Evolutionary conservation across 2,329 filamentous ascomycete species (phyloP).

Genomic region (Calonectria hongkongensis): DNA sequence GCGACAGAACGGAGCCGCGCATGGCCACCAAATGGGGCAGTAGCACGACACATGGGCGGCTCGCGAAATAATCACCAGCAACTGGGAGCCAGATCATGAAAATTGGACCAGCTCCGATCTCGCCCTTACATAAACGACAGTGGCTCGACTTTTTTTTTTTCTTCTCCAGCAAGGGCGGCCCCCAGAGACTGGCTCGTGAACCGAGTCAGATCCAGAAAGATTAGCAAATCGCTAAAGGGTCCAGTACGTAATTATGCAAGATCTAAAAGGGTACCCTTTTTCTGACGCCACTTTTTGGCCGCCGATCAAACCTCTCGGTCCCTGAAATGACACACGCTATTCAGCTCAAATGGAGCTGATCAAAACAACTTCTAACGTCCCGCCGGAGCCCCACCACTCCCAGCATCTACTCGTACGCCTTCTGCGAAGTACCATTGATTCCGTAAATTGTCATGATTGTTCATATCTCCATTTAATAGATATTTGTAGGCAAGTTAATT

Average conservation of each 20-base stretch:
- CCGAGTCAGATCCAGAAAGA: background rate
- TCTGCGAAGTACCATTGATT: background rate
- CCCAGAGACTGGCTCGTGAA: background rate
- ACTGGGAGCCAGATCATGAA: background rate
- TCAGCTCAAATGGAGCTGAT: background rate
- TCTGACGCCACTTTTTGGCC: background rate
- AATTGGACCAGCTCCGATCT: slow-evolving; percentile 24
- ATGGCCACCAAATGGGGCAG: slow-evolving; percentile 36
- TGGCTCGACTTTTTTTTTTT: slow-evolving; percentile 18
- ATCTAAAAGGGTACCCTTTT: background rate
- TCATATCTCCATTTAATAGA: too few species aligned
- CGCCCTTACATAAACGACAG: slow-evolving; percentile 12
- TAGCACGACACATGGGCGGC: slow-evolving; percentile 29
- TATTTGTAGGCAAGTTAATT: too few species aligned
- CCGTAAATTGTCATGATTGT: too few species aligned
- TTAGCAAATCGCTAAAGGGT: background rate
- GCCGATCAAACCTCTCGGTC: background rate
- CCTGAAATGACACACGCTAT: background rate
- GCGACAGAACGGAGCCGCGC: slow-evolving; percentile 26
- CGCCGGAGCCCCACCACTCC: slow-evolving; percentile 4
- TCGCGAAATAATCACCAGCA: background rate
- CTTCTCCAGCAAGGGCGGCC: background rate
- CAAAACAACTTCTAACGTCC: background rate
- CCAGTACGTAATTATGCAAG: slow-evolving; percentile 11
- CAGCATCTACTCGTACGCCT: background rate